phyloP scores from a whole-genome alignment of 2,329 filamentous ascomycete species.

The Teratosphaeria zuluensis region DNA sequence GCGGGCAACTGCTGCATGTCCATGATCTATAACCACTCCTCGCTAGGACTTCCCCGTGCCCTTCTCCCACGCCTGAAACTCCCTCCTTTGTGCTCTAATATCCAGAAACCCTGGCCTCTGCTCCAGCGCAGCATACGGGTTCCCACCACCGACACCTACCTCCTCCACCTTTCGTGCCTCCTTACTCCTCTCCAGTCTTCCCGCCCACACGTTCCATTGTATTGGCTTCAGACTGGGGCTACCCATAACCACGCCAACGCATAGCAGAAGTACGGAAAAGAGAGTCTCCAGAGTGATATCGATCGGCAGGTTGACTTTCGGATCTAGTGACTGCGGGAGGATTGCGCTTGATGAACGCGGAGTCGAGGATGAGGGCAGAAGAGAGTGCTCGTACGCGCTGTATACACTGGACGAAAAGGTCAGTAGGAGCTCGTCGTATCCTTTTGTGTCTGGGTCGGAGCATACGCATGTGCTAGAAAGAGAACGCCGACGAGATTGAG shows the following conservation, averaged over 20 bases:
- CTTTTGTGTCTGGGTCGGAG: conserved; percentile 5
- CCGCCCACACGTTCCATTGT: conserved; percentile 70
- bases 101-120: conserved; percentile 78
- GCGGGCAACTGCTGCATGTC: background rate
- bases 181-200: conserved; percentile 64
- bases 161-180: conserved; percentile 46
- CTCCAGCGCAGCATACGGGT: conserved; percentile 72
- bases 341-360: conserved; percentile 21
- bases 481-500: conserved; percentile 67
- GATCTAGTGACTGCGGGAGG: conserved; percentile 24
- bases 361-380: conserved; percentile 46
- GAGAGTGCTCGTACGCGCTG: conserved; percentile 85
- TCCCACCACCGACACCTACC: conserved; percentile 63
- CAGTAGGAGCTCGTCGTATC: conserved; percentile 10
- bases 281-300: conserved; percentile 87
- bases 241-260: conserved; percentile 68
- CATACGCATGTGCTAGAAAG: conserved; percentile 80
- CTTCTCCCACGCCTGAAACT: conserved; percentile 55
- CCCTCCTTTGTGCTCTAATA: conserved; percentile 54
- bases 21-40: background rate
- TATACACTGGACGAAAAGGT: conserved; percentile 60
- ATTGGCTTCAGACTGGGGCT: conserved; percentile 76
- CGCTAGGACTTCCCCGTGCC: background rate
- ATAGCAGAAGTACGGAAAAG: conserved; percentile 68
- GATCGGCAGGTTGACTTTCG: conserved; percentile 50